Conservation (phyloP, 371 early-diverging fungal genomes). For the Catenaria anguillulae region DNA sequence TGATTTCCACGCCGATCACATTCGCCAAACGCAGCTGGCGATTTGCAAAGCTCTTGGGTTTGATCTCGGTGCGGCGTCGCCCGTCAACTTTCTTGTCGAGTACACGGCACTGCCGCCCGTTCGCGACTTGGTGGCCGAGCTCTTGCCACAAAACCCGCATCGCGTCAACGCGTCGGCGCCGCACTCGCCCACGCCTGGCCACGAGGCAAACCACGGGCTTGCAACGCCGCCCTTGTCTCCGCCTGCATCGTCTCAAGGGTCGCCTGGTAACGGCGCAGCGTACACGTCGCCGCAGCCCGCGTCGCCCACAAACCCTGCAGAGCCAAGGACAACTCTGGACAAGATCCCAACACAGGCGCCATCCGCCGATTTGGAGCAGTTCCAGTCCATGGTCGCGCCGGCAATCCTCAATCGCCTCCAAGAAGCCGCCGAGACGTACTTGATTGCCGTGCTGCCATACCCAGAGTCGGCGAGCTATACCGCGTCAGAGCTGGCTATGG, state of each 20-base stretch:
- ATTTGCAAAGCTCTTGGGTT: not conserved
- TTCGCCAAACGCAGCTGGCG: not conserved
- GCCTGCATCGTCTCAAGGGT: too few relatives aligned
- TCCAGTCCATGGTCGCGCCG: not conserved
- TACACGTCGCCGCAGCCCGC: not conserved
- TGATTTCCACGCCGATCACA: not conserved
- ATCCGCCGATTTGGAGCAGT: not conserved
- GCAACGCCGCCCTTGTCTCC: not conserved
- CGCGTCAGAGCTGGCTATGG: not conserved
- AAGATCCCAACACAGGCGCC: not conserved
- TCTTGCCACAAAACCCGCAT: not conserved
- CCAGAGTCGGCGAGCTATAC: not conserved
- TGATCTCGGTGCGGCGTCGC: not conserved
- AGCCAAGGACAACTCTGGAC: not conserved
- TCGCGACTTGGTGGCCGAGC: not conserved
- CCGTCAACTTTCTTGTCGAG: constrained; percentile 4
- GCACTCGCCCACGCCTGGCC: not conserved
- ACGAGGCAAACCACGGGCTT: not conserved
- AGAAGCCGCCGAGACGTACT: not conserved
- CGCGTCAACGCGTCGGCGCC: not conserved
- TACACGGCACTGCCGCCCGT: not conserved
- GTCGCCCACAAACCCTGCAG: not conserved
- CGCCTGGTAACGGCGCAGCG: not conserved
- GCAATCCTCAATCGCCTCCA: not conserved
- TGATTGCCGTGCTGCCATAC: not conserved